Evolutionary conservation across 257 asterid genomes (phyloP), one percentile per base, ranked within the genome.

Genomic region (Lithospermum erythrorhizon): DNA sequence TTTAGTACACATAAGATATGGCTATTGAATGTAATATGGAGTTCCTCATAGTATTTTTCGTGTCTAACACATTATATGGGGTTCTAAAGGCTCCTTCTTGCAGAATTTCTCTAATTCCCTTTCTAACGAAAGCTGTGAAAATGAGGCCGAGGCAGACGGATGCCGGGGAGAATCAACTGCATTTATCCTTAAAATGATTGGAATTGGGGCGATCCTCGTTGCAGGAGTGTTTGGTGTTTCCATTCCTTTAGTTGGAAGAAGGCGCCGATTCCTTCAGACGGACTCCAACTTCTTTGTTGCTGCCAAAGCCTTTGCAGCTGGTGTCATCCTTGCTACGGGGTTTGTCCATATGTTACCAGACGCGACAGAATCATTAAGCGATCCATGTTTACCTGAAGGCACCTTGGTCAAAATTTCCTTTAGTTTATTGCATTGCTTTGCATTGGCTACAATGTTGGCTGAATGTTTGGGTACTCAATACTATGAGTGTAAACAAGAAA

Each of bases 251-350:
- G 72, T 83, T 1, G 99, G 99, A 52, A 89, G 72, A 78, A 84
- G 77, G 62, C 94, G 90, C 18, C 80, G 82, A 10, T 81, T 84
- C 75, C 84, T 93, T 6, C 71, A 75, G 25, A 86, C 90, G 0
- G 99, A 89, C 68, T 77, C 97, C 69, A 89, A 84, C 71, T 73
- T 86, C 57, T 93, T 89, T 55, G 87, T 86, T 4, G 76, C 77
- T n/a, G 84, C 94, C 70, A 93, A 93, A 70, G 90, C 97, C 63
- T 89, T 86, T 65, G 97, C 99, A 5, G 99, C 89, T 9, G 99
- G 99, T 16, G 99, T 93, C 55, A 93, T 93, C 76, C 96, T 93
- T 0, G 95, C 99, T 67, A 93, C 99, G 0, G 99, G 99, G 2
- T 89, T 93, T 25, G 99, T 93, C 55, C 99, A 93, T 82, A 89